Base-by-base conservation (phyloP, 306 rosid genomes). In the Hylodesmum podocarpum region DNA sequence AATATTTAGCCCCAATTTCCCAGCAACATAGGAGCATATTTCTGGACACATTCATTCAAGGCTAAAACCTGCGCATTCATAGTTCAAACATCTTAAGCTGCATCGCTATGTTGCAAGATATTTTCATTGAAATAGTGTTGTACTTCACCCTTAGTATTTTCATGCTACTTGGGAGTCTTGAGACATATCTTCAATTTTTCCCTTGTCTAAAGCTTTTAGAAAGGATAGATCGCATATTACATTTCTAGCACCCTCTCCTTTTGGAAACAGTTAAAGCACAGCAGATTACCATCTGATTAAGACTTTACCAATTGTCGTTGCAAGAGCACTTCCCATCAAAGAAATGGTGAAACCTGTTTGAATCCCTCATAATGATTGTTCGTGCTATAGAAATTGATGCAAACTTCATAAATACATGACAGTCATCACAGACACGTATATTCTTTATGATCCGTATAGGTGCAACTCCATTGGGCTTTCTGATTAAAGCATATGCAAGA, bases 381-480 rank as follows among this genome's bases (percentile, higher is more conserved):
- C 75, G 78, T 22, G 72, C 79, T 53, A 68, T 62, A 57, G 41
- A 15, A 21, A 80, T 22, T 19, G 87, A 80, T 51, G 87, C 87
- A 59, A 70, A 77, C 70, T 86, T 86, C 87, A 86, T 83, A 75
- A 86, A 86, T 70, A 39, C 69, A 61, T 86, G 89, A 24, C 89
- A 86, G 46, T 86, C 89, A 61, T 76, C 76, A 80, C 89, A 86
- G 37, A 86, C 84, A 29, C 85, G 87, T 61, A 86, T 61, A 44
- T 86, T 86, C 73, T 83, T 86, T 63, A 86, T 86, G 80, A 86
- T 86, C 81, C 87, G 78, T 36, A 86, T 66, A 0, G 89, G 89
- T 10, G 76, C 80, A 66, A 55, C 63, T 51, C 78, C 87, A 24
- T 68, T 27, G 50, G 87, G 76, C 41, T 79, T 86, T 81, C 64